Evolutionary conservation across 306 rosid genomes (phyloP), one percentile per base, ranked within the genome.

Genomic region (Casuarina glauca): DNA sequence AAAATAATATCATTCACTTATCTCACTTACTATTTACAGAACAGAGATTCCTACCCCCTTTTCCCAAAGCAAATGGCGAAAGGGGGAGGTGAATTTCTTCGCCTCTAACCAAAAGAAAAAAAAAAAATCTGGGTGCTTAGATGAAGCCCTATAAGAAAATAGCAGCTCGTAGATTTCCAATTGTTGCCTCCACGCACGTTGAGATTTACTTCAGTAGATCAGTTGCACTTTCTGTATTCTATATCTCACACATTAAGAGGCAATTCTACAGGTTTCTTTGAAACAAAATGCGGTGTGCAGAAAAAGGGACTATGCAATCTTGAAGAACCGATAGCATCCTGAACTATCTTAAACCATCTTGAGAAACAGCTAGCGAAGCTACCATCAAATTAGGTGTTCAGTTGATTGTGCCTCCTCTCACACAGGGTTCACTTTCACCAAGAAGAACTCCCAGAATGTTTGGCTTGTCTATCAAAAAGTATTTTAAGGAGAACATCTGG

Each of bases 111-210:
- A 82, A 77, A 77, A 81, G 79, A 77, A 82, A 75, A 86, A 69
- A 70, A 36, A 75, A 80, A 75, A 80, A 82, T 82, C 80, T 80
- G 80, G 79, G 82, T 72, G 69, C 81, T 80, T 84, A 82, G 81
- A 84, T 26, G 82, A 87, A 80, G 79, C 87, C 80, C 83, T 70
- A 83, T 81, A 52, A 78, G 80, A 84, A 79, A 76, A 82, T 76
- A 58, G 83, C 84, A 68, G 79, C 82, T 71, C 70, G 67, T 78
- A 78, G 75, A 76, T 76, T 83, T 74, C 80, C 49, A 77, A 80
- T 68, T 82, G 76, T 80, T 82, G 85, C 75, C 54, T 72, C 64
- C 71, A 41, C 42, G 42, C 2, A 41, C n/a, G 32, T 9, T 67
- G 71, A 66, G 71, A 67, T 67, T 67, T 42, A 67, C 71, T 67